Conservation (phyloP, 345 rosid genomes). For the Aquilaria malaccensis region DNA sequence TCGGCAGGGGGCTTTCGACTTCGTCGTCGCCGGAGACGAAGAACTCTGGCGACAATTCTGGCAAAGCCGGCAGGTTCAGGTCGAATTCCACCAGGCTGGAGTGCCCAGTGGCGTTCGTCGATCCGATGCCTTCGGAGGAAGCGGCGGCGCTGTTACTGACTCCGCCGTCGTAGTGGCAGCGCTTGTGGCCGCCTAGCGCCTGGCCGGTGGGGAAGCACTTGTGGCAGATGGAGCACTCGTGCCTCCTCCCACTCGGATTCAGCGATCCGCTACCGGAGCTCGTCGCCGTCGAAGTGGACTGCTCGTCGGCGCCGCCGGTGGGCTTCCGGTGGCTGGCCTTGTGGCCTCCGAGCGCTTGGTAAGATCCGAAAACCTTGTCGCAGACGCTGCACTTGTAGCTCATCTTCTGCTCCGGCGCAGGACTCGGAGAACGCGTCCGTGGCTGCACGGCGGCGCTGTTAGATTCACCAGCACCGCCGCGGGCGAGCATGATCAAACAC, state of each 20-base stretch:
- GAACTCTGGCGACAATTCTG: constrained; percentile 30
- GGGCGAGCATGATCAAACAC: constrained; percentile 41
- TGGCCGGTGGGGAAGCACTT: constrained; percentile 62
- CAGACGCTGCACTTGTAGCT: constrained; percentile 35
- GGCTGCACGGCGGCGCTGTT: not conserved
- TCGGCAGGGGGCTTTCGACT: constrained; percentile 37
- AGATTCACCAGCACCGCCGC: constrained; percentile 5
- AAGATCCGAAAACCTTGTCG: constrained; percentile 30
- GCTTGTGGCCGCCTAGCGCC: constrained; percentile 78
- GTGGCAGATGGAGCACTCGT: constrained; percentile 70
- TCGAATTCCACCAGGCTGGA: constrained; percentile 47
- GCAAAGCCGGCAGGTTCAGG: constrained; percentile 46
- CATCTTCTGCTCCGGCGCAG: not conserved
- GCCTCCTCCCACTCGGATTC: constrained; percentile 30
- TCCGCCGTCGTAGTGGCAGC: constrained; percentile 68
- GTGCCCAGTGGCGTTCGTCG: constrained; percentile 38
- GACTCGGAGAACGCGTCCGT: constrained; percentile 7
- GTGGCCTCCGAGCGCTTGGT: constrained; percentile 52
- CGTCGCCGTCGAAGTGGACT: constrained; percentile 8
- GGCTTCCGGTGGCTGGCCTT: constrained; percentile 41
- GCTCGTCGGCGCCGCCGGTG: constrained; percentile 5
- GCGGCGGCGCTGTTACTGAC: constrained; percentile 28
- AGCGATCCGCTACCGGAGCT: constrained; percentile 9
- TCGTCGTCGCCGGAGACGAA: constrained; percentile 27
- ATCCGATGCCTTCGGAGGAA: constrained; percentile 46